Percentiles rank a stretch among this genome's conserved stretches.
Conservation (phyloP, 2,329 filamentous ascomycete species). For the Cadophora sp. region DNA sequence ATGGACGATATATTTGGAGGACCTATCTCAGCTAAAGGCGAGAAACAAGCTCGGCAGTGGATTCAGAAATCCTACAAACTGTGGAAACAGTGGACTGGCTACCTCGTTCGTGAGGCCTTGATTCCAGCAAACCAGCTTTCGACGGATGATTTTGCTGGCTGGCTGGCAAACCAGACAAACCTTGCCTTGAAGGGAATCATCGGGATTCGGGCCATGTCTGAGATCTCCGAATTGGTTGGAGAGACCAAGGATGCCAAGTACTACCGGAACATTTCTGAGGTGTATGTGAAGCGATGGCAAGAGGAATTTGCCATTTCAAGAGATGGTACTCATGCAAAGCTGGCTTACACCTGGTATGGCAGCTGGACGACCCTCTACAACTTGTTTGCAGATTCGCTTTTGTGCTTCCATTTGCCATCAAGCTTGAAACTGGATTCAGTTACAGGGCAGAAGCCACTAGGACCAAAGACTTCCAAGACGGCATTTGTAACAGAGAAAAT, state of each 20-base stretch:
- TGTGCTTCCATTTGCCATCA: slow-evolving; percentile 74
- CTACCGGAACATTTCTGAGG: slow-evolving; percentile 66
- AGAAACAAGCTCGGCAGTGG: slow-evolving; percentile 67
- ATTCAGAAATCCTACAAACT: slow-evolving; percentile 65
- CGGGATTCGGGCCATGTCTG: slow-evolving; percentile 79
- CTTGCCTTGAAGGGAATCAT: slow-evolving; percentile 80
- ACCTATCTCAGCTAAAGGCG: slow-evolving; percentile 53
- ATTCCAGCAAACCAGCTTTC: slow-evolving; percentile 71
- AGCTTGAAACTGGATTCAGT: slow-evolving; percentile 34
- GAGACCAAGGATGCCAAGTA: slow-evolving; percentile 61
- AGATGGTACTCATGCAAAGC: slow-evolving; percentile 70
- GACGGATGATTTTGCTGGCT: slow-evolving; percentile 75
- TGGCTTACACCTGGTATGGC: slow-evolving; percentile 76
- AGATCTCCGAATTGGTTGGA: slow-evolving; percentile 64
- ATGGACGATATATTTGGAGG: slow-evolving; percentile 70
- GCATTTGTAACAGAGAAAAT: slow-evolving; percentile 76
- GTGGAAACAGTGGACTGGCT: slow-evolving; percentile 75
- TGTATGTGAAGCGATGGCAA: slow-evolving; percentile 71
- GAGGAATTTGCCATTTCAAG: slow-evolving; percentile 65
- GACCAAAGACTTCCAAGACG: slow-evolving; percentile 41
- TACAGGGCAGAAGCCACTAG: slow-evolving; percentile 40
- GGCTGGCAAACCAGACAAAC: slow-evolving; percentile 73
- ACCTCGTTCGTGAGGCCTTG: slow-evolving; percentile 68
- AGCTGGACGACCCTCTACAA: slow-evolving; percentile 79
- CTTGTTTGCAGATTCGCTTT: slow-evolving; percentile 72